Evolutionary conservation across 768 basidiomycete species (phyloP).

Genomic region (Ephemerocybe angulata): DNA sequence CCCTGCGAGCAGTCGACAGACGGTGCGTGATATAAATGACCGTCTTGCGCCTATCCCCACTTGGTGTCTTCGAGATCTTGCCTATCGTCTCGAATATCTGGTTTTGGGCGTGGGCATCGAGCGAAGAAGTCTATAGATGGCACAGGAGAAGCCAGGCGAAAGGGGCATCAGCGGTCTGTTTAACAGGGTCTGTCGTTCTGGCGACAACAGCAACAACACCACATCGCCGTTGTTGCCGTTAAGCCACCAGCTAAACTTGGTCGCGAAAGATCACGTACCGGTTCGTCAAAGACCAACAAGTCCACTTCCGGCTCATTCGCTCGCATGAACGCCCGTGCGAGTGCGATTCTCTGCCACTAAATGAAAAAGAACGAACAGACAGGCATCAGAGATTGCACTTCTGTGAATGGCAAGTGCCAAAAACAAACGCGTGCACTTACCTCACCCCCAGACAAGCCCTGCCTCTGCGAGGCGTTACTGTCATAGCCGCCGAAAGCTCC

Average conservation of each 20-base stretch:
- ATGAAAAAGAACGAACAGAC: conserved; percentile 7
- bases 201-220: no score
- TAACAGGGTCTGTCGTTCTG: no score
- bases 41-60: conserved; percentile 60
- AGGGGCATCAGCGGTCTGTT: no score
- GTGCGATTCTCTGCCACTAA: conserved; percentile 85
- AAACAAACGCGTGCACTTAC: conserved; percentile 40
- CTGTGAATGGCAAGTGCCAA: no score
- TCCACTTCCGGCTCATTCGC: conserved; percentile 72
- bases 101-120: conserved; percentile 78
- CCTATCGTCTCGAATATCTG: conserved; percentile 76
- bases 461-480: conserved; percentile 32
- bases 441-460: conserved; percentile 83
- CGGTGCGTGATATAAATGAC: conserved; percentile 84
- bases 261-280: conserved; percentile 41
- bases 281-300: conserved; percentile 81
- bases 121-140: conserved; percentile 63
- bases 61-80: conserved; percentile 54
- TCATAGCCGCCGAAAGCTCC: conserved; percentile 29
- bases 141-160: neutral
- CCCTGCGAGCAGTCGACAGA: conserved; percentile 74
- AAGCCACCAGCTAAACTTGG: no score
- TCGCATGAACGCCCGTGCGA: conserved; percentile 86
- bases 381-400: no score
- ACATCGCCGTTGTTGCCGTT: no score